phyloP scores from a whole-genome alignment of 2,329 filamentous ascomycete genomes.

The Beauveria sp. region DNA sequence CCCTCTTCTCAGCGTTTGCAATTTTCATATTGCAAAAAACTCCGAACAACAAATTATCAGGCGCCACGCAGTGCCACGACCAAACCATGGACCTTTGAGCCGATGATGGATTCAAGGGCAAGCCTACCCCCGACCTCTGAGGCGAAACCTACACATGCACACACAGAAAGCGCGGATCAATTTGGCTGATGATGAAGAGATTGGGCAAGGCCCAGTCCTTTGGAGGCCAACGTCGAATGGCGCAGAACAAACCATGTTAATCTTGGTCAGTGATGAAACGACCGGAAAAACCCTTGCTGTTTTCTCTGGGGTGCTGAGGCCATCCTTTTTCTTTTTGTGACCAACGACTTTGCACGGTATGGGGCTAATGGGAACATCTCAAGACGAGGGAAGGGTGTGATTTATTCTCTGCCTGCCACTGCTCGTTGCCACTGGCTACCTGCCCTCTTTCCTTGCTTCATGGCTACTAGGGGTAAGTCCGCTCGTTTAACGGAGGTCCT shows the following conservation, averaged over 20 bases:
- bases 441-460: too few species aligned
- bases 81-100: background rate
- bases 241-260: background rate
- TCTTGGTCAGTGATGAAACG: background rate
- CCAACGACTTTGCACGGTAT: background rate
- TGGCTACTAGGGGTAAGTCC: background rate
- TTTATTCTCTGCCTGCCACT: too few species aligned
- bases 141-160: background rate
- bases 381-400: background rate
- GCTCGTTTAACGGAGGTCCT: too few species aligned
- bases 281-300: background rate
- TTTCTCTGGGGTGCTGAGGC: background rate
- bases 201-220: background rate
- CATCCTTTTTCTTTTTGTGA: background rate
- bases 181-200: background rate
- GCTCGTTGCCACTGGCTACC: too few species aligned
- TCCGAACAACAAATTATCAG: background rate
- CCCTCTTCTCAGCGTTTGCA: background rate
- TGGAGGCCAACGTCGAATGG: background rate
- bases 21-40: background rate
- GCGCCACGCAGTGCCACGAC: background rate
- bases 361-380: background rate
- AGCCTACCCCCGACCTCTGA: background rate
- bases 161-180: background rate
- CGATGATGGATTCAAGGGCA: background rate